Evolutionary conservation across 192 early-diverging fungal species (phyloP).

Genomic region (Diversispora eburnea): DNA sequence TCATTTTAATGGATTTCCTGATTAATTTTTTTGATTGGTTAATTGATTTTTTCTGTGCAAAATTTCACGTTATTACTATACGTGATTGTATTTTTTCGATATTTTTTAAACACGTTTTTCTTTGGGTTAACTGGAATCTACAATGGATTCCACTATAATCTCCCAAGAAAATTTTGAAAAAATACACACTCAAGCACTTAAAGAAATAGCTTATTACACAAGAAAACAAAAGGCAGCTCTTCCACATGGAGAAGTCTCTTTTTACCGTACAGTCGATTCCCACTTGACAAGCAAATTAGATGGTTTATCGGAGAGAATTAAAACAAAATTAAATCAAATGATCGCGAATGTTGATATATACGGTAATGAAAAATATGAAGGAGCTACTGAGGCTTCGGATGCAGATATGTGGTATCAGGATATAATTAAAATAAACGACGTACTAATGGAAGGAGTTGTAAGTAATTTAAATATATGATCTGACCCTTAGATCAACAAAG

Average conservation of each 20-base stretch:
- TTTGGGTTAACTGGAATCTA: too few species aligned
- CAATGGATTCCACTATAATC: too few species aligned
- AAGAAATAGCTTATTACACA: neutral
- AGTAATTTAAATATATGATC: neutral
- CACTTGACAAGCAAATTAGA: neutral
- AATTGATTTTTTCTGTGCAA: too few species aligned
- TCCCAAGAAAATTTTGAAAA: too few species aligned
- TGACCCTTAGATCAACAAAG: too few species aligned
- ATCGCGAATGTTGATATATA: neutral
- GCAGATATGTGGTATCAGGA: constrained; percentile 12
- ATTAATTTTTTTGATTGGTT: too few species aligned
- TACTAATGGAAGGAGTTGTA: neutral
- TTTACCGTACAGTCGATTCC: constrained; percentile 10
- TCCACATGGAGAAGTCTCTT: neutral
- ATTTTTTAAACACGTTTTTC: too few species aligned
- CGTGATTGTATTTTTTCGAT: too few species aligned
- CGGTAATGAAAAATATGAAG: neutral
- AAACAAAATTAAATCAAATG: neutral
- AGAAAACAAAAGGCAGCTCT: neutral
- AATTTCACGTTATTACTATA: too few species aligned
- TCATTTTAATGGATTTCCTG: too few species aligned
- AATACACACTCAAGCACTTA: too few species aligned
- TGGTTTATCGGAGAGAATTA: neutral
- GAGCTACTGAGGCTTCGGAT: neutral
- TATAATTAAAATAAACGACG: neutral